Evolutionary conservation across 148 eudicot genomes (phyloP), one percentile per base, ranked within the genome.

Genomic region (Camellia sinensis): DNA sequence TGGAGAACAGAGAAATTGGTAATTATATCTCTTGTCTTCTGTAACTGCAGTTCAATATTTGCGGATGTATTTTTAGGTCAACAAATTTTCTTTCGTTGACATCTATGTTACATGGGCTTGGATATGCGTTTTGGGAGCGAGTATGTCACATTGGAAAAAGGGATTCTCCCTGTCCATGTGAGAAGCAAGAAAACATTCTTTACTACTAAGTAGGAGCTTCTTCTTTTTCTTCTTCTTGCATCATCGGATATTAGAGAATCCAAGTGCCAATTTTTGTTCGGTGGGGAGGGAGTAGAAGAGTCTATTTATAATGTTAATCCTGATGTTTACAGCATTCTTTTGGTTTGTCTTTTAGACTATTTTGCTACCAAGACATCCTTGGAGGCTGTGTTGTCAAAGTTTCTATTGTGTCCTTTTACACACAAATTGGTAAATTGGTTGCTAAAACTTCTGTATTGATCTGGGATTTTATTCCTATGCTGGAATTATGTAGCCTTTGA

Each of bases 1-100:
- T 92, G 71, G 72, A 88, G 81, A 88, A 87, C 81, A 56, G 91
- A 80, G 90, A 89, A 87, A 78, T 95, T 76, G 99, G 97, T 93
- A 90, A 81, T 41, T 40, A 63, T 78, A 45, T 76, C 43, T 48
- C 44, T 29, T 63, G 37, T 45, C 41, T 76, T 17, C 69, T 12
- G 54, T 61, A 74, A 61, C 78, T 43, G 56, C 9, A 17, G 48
- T 59, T 43, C 50, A 76, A 50, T 53, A 0, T 15, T 41, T 48
- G 12, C 67, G 11, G 18, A 60, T 46, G 43, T 5, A 3, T 3
- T 53, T 64, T 22, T 65, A 14, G 14, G 22, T 13, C 15, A n/a
- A 67, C 9, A 50, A 5, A 50, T 7, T 64, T 64, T 13, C 41
- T 64, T 22, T 22, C 40, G 7, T 66, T 66, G 45, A 66, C 5